phyloP scores from a whole-genome alignment of 2,329 filamentous ascomycete species.

The Parascedosporium putredinis region DNA sequence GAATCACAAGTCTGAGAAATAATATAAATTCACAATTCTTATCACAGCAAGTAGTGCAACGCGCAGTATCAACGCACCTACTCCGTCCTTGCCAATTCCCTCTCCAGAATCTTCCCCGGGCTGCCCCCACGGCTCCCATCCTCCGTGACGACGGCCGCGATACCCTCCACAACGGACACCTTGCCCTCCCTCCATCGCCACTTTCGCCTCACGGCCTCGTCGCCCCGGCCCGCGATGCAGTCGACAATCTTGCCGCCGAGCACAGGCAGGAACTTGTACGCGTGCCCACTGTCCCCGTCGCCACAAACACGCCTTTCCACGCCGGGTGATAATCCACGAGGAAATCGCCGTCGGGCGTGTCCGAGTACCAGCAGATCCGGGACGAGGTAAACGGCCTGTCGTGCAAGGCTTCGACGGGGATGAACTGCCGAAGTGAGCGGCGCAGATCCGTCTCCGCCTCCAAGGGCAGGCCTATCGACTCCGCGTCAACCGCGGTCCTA shows the following conservation, averaged over 20 bases:
- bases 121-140: constrained; percentile 42
- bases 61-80: too few species aligned
- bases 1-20: too few species aligned
- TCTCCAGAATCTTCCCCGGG: constrained; percentile 33
- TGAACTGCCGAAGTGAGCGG: constrained; percentile 39
- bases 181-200: constrained; percentile 50
- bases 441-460: constrained; percentile 55
- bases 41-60: too few species aligned
- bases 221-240: constrained; percentile 35
- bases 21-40: too few species aligned
- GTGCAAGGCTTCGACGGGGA: constrained; percentile 38
- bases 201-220: constrained; percentile 41
- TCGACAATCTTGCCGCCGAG: constrained; percentile 52
- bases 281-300: constrained; percentile 54
- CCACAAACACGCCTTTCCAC: constrained; percentile 47
- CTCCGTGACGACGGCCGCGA: constrained; percentile 16
- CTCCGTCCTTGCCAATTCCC: constrained; percentile 26
- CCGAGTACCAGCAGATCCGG: constrained; percentile 66
- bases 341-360: constrained; percentile 63
- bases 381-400: constrained; percentile 48
- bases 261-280: constrained; percentile 59
- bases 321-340: constrained; percentile 59
- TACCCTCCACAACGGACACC: constrained; percentile 2
- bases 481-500: constrained; percentile 25
- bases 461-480: constrained; percentile 37